Percentiles rank a stretch among this genome's conserved stretches.
Evolutionary conservation across 371 early-diverging fungal genomes (phyloP).

Genomic region (Rhizopus sp.): DNA sequence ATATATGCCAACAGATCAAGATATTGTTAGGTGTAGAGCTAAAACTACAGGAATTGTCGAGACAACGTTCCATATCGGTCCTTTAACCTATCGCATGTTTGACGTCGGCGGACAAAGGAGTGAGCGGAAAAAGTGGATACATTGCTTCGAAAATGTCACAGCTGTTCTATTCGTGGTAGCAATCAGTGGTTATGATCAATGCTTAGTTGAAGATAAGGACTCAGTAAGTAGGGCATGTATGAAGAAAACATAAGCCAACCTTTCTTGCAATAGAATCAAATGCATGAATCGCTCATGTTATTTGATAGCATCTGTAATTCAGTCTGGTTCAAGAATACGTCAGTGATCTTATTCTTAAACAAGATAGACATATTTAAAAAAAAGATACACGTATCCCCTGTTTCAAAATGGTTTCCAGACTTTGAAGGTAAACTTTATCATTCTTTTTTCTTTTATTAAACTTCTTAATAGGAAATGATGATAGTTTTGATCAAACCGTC

Average conservation of each 20-base stretch:
- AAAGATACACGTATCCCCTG: constrained; percentile 70
- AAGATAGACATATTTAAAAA: constrained; percentile 80
- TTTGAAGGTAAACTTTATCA: constrained; percentile 55
- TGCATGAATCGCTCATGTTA: constrained; percentile 75
- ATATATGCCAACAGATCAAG: constrained; percentile 57
- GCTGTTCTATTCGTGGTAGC: constrained; percentile 77
- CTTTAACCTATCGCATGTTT: constrained; percentile 64
- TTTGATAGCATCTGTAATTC: constrained; percentile 81
- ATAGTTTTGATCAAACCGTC: constrained; percentile 25
- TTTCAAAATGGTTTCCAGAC: constrained; percentile 86
- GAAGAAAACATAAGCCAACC: not conserved
- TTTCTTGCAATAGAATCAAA: constrained; percentile 64
- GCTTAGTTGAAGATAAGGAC: constrained; percentile 73
- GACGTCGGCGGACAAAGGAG: constrained; percentile 83
- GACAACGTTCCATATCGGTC: constrained; percentile 71
- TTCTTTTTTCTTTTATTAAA: not conserved
- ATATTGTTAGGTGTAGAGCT: constrained; percentile 80
- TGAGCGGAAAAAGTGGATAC: constrained; percentile 95
- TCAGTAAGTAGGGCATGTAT: constrained; percentile 59
- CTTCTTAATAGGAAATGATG: constrained; percentile 11
- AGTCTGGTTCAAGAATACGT: constrained; percentile 73
- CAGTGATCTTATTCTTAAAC: constrained; percentile 82
- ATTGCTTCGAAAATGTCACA: constrained; percentile 87
- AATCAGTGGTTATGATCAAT: constrained; percentile 76
- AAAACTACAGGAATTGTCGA: constrained; percentile 87